These are phyloP conservation scores for Hanseniaspora vineae DNA, from an alignment of 805 yeast species.

Conservation along the genomic window DNA sequence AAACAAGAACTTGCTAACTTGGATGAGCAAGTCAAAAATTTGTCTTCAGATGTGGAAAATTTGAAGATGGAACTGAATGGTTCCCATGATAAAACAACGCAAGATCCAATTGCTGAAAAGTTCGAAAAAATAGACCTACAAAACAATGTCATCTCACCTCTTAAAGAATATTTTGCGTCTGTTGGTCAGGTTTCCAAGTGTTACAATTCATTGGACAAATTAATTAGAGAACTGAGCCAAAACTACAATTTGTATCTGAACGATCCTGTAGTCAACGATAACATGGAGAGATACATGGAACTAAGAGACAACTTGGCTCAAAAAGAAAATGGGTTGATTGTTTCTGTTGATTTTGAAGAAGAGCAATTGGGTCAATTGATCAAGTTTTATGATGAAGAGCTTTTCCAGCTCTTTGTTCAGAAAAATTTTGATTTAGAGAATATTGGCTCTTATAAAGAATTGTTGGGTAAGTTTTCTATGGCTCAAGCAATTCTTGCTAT, in stretches of 20 bases:
- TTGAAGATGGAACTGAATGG: background rate
- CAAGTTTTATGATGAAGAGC: slow-evolving; percentile 1
- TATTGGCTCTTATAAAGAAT: background rate
- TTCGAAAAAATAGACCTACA: background rate
- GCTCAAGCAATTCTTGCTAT: background rate
- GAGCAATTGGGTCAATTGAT: background rate
- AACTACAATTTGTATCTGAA: slow-evolving; percentile 77
- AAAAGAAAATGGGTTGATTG: slow-evolving; percentile 3
- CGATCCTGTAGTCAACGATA: slow-evolving; percentile 72
- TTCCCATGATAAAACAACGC: background rate
- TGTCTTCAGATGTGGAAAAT: background rate
- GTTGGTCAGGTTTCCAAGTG: slow-evolving; percentile 4
- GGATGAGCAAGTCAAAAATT: background rate
- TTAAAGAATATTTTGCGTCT: background rate
- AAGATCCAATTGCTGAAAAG: background rate
- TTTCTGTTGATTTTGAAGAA: background rate
- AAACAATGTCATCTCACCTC: background rate
- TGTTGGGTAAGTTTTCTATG: background rate
- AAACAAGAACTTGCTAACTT: background rate
- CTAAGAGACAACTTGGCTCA: slow-evolving; percentile 16
- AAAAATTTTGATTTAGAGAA: slow-evolving; percentile 3
- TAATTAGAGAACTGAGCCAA: slow-evolving; percentile 35
- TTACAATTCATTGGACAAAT: slow-evolving; percentile 15
- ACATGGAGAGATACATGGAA: slow-evolving; percentile 42
- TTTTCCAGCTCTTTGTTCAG: slow-evolving; percentile 1